Base-by-base conservation (phyloP, 208 protist species). In the Trypanosoma melophagium region DNA sequence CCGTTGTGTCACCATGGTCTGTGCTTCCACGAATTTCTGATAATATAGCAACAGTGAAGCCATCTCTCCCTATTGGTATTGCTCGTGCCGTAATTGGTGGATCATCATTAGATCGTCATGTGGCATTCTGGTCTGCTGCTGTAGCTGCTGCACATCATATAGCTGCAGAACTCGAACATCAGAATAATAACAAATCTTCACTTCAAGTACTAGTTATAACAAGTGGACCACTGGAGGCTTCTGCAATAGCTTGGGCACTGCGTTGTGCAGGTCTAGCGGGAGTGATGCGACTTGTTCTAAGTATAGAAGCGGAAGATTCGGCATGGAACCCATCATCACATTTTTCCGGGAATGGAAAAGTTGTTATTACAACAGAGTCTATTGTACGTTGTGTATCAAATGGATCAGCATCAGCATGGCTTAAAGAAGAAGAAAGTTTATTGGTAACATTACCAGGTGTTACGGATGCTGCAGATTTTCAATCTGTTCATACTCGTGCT, bases 401-500 rank as follows among this genome's bases (percentile, higher is more conserved):
- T 24, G 57, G 60, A 28, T 71, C 74, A 3, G 66, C 59, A 24
- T 47, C 75, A 22, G 42, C 76, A 35, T 92, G 84, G 88, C 53
- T 92, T 21, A 52, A 70, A 3, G 60, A 25, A 3, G 52, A 57
- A 7, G 35, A 76, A 41, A 57, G 70, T 31, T 68, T 92, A 62
- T 74, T 95, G 13, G 61, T 93, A 12, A 92, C 87, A 21, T 84
- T 95, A 47, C 87, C 90, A 0, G 87, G 88, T 45, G 87, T 95
- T 22, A 52, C 50, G 44, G 73, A 84, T 22, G 76, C 87, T 35
- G 74, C 66, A 24, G 83, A 91, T 35, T 73, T 93, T 61, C 89
- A 95, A 63, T 72, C 77, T 9, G 76, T 93, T 16, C 74, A 87
- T 52, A 84, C 74, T 4, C 89, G 86, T 55, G 82, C 81, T 31